Conservation (phyloP, 768 basidiomycete species). For the Cyathus striatus region DNA sequence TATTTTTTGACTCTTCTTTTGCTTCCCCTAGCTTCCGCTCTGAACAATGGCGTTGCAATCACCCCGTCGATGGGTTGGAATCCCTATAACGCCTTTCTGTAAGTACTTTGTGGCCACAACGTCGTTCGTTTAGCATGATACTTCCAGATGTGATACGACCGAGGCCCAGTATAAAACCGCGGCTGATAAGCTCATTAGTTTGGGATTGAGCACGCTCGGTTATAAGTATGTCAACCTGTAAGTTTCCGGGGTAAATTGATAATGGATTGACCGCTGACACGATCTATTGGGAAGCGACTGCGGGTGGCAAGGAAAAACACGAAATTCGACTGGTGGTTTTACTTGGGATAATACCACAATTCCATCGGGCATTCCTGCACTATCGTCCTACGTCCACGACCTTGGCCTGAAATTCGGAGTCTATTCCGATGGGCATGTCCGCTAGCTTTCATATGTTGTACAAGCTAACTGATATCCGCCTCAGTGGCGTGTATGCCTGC, state of each 20-base stretch:
- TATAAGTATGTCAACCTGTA: slow-evolving; percentile 41
- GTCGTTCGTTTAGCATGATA: background rate
- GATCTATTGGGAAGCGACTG: slow-evolving; percentile 28
- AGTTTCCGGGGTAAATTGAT: slow-evolving; percentile 1
- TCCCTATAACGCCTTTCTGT: slow-evolving; percentile 43
- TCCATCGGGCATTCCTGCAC: slow-evolving; percentile 32
- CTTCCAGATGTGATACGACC: slow-evolving; percentile 31
- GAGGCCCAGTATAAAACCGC: slow-evolving; percentile 34
- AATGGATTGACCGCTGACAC: background rate
- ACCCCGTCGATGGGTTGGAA: slow-evolving; percentile 47
- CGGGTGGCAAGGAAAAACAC: slow-evolving; percentile 42
- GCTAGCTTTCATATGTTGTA: background rate
- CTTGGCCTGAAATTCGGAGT: slow-evolving; percentile 57
- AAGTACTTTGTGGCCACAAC: slow-evolving; percentile 1
- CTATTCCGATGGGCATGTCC: slow-evolving; percentile 44
- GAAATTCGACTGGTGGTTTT: slow-evolving; percentile 34
- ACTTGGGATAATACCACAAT: slow-evolving; percentile 37
- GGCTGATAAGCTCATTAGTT: slow-evolving; percentile 31
- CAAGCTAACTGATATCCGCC: background rate
- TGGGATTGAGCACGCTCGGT: slow-evolving; percentile 31
- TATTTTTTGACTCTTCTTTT: background rate
- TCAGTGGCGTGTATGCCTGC: slow-evolving; percentile 38
- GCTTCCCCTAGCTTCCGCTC: slow-evolving; percentile 9
- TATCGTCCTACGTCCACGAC: slow-evolving; percentile 30
- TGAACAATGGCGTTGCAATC: slow-evolving; percentile 34